Base-by-base conservation (phyloP, 2,329 filamentous ascomycete species). In the Pestalotiopsis sp. region DNA sequence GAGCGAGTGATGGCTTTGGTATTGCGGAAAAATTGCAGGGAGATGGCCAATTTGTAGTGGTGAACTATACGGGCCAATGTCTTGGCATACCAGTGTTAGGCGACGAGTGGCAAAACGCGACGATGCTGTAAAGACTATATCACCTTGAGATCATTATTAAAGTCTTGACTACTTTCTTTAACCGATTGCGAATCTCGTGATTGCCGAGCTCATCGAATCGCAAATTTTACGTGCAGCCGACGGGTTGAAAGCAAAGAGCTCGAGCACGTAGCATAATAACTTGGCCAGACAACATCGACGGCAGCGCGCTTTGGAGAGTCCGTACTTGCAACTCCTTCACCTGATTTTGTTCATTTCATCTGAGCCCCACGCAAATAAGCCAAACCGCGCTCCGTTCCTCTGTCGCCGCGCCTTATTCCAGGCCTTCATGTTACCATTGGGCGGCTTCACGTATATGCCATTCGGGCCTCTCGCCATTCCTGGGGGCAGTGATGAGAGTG, bases 381-480 rank as follows among this genome's bases (percentile, higher is more conserved):
- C 59, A 36, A 41, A 41, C 17, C 59, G 59, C 25, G 59, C 59
- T 39, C 59, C 59, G 31, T 61, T 61, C 59, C 59, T 61, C 31
- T 61, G 27, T 14, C 59, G 25, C 11, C 59, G 59, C 36, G 62
- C 62, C 39, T 65, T 52, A 3, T 65, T 65, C 38, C 38, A 65
- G 6, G 62, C 39, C 62, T 52, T 49, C 23, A 49, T 31, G 14
- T 65, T 45, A 4, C 62, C 62, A 65, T 65, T 65, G 11, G 62
- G 62, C 13, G 62, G 62, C 17, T 65, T 65, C 1, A 65, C 62
- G 25, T 65, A 65, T 4, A 65, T 14, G 11, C 62, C 39, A 14
- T 49, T 65, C 6, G 62, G 62, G 11, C 62, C 62, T 17, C 62
- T 45, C 3, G 62, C 62, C 62, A 65, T 65, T 2, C 62, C 62